These are phyloP conservation scores for Fusarium chlamydosporum DNA, from an alignment of 2,329 filamentous ascomycete genomes.

Conservation along the genomic window DNA sequence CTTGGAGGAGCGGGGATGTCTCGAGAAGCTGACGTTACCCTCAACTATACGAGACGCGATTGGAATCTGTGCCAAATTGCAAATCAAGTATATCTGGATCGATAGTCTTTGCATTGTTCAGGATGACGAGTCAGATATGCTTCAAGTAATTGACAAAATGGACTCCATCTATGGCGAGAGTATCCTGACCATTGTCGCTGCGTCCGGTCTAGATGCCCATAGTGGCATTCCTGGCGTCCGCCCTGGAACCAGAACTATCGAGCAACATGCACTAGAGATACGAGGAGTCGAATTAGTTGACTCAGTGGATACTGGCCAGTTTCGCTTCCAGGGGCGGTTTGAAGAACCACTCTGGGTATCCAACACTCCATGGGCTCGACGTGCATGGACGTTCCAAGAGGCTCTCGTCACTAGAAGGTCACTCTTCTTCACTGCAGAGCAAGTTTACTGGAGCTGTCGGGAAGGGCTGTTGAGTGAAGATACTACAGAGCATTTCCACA, in stretches of 20 bases:
- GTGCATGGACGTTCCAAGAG: not conserved
- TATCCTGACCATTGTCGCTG: not conserved
- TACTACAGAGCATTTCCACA: not conserved
- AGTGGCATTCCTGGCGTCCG: slow-evolving; percentile 1
- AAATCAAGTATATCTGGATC: not conserved
- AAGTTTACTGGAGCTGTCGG: slow-evolving; percentile 1
- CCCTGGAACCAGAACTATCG: fast-evolving
- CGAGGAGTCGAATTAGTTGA: not conserved
- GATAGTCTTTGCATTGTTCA: slow-evolving; percentile 1
- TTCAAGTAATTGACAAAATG: not conserved
- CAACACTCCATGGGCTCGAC: not conserved
- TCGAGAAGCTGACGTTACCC: not conserved
- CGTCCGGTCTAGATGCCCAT: not conserved
- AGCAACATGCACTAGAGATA: not conserved
- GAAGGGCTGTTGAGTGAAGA: not conserved
- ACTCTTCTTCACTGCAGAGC: not conserved
- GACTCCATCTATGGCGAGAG: slow-evolving; percentile 1
- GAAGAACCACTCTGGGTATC: not conserved
- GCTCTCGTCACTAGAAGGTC: not conserved
- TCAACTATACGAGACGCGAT: not conserved
- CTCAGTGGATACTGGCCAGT: not conserved
- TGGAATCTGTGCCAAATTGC: not conserved
- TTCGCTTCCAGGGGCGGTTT: not conserved
- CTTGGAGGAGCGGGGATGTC: not conserved
- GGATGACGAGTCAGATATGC: slow-evolving; percentile 1